Conservation (phyloP, 73 alveolate species). For the Paraurostyla sp. region DNA sequence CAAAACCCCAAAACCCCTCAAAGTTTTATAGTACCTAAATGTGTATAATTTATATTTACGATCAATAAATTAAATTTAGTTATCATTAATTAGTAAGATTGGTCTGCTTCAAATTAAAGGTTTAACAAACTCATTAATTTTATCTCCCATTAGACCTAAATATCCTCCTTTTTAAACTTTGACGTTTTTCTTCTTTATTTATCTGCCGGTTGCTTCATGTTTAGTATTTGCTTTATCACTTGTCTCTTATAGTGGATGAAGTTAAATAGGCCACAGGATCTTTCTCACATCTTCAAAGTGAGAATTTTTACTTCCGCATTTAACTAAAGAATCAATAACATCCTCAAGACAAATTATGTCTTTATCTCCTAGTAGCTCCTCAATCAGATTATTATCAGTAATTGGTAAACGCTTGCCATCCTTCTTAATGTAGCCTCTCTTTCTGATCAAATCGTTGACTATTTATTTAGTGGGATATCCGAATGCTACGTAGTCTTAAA, state of each 20-base stretch:
- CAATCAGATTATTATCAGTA: constrained; percentile 84
- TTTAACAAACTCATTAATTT: constrained; percentile 36
- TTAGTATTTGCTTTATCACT: constrained; percentile 21
- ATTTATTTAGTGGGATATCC: constrained; percentile 80
- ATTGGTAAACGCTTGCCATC: constrained; percentile 76
- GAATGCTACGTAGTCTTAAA: constrained; percentile 68
- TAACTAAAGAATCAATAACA: constrained; percentile 67
- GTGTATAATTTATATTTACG: no score
- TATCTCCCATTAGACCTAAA: constrained; percentile 57
- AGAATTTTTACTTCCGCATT: constrained; percentile 5
- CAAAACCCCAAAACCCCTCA: no score
- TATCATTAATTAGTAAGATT: no score
- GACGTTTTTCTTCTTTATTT: constrained; percentile 12
- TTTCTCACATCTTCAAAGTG: constrained; percentile 43
- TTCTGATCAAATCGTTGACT: constrained; percentile 73
- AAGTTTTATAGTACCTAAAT: no score
- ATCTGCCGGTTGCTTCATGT: constrained; percentile 39
- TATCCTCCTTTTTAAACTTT: constrained; percentile 56
- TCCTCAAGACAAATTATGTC: constrained; percentile 88
- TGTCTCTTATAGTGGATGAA: constrained; percentile 46
- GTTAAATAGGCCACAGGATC: constrained; percentile 49
- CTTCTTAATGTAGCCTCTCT: constrained; percentile 77
- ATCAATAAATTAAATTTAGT: no score
- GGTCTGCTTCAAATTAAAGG: constrained; percentile 55
- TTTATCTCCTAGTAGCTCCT: constrained; percentile 79